These are phyloP conservation scores for Zizania latifolia DNA, from an alignment of 176 grass and related monocot genomes.

Conservation along the genomic window DNA sequence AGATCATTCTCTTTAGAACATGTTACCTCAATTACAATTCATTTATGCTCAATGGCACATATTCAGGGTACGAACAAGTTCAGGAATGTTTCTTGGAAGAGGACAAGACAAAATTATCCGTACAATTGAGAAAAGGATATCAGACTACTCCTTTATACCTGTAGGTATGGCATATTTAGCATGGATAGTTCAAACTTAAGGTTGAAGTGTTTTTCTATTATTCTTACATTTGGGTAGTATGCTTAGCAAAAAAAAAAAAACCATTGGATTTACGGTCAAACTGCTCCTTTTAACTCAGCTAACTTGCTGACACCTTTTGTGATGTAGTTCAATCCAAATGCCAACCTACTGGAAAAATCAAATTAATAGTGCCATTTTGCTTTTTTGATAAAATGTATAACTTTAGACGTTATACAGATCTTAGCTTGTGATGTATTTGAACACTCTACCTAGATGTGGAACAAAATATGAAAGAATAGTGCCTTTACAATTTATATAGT, in stretches of 20 bases:
- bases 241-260: not conserved
- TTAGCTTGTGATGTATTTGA: not conserved
- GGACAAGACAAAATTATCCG: constrained; percentile 68
- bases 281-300: not conserved
- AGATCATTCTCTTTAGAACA: not conserved
- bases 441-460: not conserved
- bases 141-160: constrained; percentile 95
- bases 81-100: constrained; percentile 95
- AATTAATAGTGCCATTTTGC: not conserved
- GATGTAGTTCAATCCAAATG: not conserved
- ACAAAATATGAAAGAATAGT: not conserved
- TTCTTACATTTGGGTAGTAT: not conserved
- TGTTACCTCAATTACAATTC: not conserved
- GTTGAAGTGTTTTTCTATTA: not conserved
- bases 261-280: not conserved
- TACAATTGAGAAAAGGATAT: constrained; percentile 90
- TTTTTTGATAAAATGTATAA: not conserved
- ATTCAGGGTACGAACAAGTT: constrained; percentile 85
- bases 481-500: not conserved
- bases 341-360: not conserved
- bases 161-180: constrained; percentile 42
- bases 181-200: constrained; percentile 11
- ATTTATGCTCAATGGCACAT: constrained; percentile 1
- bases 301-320: not conserved
- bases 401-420: not conserved